Base-by-base conservation (phyloP, 106 monocot species). In the Narthecium ossifragum region DNA sequence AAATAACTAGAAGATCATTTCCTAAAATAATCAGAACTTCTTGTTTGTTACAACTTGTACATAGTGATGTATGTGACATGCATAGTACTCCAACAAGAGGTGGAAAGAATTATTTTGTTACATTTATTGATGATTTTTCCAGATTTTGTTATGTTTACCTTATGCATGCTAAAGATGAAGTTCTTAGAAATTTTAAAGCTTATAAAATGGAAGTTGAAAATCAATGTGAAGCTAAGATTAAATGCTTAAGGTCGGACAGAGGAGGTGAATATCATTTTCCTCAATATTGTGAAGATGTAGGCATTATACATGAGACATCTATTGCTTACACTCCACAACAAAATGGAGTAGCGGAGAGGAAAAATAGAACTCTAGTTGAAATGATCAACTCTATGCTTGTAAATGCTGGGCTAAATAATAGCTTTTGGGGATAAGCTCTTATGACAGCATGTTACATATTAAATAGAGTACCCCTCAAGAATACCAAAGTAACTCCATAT, bases 1-100 rank as follows among this genome's bases (percentile, higher is more conserved):
- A 53, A 32, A 51, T 64, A 30, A 6, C 3, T 51, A 51, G 34
- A 34, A 51, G 24, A 17, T 21, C 1, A 2, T 64, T 64, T 51
- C 8, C 6, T 2, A 14, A 36, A 3, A 20, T 1, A 1, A 49
- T 17, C 3, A 10, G 6, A 49, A 18, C 12, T 49, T 49, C 1
- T 49, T 10, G 20, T 0, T 1, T 3, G 20, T 18, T 49, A 17
- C 1, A 49, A 17, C 20, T 49, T 6, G 20, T 49, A n/a, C 6
- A 49, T 22, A 49, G 48, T 9, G 48, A 49, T 9, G 20, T 49
- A 17, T 49, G 48, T 2, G 48, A 49, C 20, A 17, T 21, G 12
- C 7, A 21, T 18, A 49, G 48, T n/a, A 2, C 15, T 49, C 20
- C 21, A 1, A 49, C 48, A 17, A 39, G 48, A 18, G 48, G 1